A percentile compares a stretch with the other conserved stretches of the same genome.
These are phyloP conservation scores for Zygotorulaspora sp. DNA, from an alignment of 805 yeast genomes.

Conservation along the genomic window DNA sequence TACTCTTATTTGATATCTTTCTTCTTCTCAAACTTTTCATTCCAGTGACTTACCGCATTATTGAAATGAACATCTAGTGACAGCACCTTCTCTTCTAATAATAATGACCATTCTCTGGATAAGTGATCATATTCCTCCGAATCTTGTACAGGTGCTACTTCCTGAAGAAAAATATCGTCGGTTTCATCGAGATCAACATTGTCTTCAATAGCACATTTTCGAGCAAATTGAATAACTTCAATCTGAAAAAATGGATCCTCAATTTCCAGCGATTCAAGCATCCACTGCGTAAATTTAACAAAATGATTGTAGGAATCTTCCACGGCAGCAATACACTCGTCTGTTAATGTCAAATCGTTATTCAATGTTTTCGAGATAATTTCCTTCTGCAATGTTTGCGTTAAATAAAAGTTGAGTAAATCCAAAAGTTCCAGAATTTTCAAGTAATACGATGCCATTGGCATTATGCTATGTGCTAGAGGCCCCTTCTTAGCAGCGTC, in stretches of 20 bases:
- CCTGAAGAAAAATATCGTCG: constrained; percentile 33
- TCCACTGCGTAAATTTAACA: constrained; percentile 36
- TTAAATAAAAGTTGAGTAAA: constrained; percentile 30
- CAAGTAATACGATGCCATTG: constrained; percentile 22
- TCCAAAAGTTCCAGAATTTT: constrained; percentile 31
- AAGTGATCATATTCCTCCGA: constrained; percentile 24
- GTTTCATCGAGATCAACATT: constrained; percentile 27
- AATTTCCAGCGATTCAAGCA: constrained; percentile 28
- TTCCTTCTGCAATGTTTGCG: constrained; percentile 34
- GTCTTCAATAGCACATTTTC: constrained; percentile 33
- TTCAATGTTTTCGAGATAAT: constrained; percentile 35
- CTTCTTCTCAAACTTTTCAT: constrained; percentile 24
- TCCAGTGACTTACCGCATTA: constrained; percentile 21
- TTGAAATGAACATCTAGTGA: constrained; percentile 19
- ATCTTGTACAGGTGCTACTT: constrained; percentile 26
- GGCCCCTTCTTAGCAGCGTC: constrained; percentile 2
- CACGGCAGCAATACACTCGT: constrained; percentile 21
- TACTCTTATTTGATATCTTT: constrained; percentile 9
- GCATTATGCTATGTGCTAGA: constrained; percentile 15
- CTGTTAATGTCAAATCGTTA: constrained; percentile 22
- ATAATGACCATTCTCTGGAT: constrained; percentile 27
- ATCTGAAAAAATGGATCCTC: constrained; percentile 19
- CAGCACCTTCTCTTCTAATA: constrained; percentile 19
- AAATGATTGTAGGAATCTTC: constrained; percentile 33
- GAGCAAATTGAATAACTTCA: constrained; percentile 31